A percentile compares a stretch with the other conserved stretches of the same genome.
Conservation (phyloP, 2,329 filamentous ascomycete species). For the Epichloe hybrida region DNA sequence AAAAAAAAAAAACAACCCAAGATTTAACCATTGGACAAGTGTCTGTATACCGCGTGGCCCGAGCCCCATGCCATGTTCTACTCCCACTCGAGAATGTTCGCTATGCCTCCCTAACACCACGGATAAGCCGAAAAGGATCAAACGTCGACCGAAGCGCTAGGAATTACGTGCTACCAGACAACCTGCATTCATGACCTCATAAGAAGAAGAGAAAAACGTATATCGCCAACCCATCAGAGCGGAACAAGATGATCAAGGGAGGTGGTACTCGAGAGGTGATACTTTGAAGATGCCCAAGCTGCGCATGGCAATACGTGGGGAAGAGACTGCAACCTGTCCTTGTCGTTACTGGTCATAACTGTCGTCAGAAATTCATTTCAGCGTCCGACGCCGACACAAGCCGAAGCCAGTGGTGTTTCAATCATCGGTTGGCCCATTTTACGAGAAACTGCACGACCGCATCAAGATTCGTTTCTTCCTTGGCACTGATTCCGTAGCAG, state of each 20-base stretch:
- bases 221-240: constrained; percentile 14
- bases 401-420: neutral
- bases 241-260: neutral
- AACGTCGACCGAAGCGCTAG: constrained; percentile 1
- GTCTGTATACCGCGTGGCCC: constrained; percentile 4
- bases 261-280: neutral
- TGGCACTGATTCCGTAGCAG: constrained; percentile 97
- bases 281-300: neutral
- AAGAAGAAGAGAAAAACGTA: constrained; percentile 16
- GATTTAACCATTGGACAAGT: neutral
- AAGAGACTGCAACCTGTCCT: neutral
- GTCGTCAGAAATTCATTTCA: constrained; percentile 1
- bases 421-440: constrained; percentile 65
- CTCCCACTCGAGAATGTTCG: constrained; percentile 4
- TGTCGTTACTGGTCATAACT: constrained; percentile 7
- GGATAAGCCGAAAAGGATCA: neutral
- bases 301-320: constrained; percentile 1
- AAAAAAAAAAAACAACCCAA: neutral
- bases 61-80: constrained; percentile 1
- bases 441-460: constrained; percentile 95
- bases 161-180: constrained; percentile 1
- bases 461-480: constrained; percentile 97
- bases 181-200: constrained; percentile 18
- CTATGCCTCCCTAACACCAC: constrained; percentile 4
- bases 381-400: neutral